A percentile compares a stretch with the other conserved stretches of the same genome.
These are phyloP conservation scores for Alternaria sp. DNA, from an alignment of 2,329 filamentous ascomycete species.

Conservation along the genomic window DNA sequence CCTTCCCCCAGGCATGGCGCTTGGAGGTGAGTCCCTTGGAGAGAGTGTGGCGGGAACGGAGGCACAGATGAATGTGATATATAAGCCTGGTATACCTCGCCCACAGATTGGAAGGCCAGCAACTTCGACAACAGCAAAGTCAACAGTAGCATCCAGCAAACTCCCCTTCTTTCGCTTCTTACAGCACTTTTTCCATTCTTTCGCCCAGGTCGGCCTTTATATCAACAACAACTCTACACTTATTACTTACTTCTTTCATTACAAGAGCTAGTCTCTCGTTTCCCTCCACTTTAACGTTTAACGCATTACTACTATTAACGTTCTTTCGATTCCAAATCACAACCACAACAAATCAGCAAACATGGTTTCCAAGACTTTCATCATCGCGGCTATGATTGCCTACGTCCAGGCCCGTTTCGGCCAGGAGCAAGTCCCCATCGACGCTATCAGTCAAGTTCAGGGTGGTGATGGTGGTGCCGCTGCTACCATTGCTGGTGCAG, in stretches of 20 bases:
- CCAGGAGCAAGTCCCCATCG: constrained; percentile 67
- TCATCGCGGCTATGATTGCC: constrained; percentile 41
- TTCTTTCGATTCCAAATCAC: background rate
- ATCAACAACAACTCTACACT: background rate
- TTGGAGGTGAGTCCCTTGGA: constrained; percentile 4
- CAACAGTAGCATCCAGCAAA: constrained; percentile 31
- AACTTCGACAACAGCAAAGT: constrained; percentile 30
- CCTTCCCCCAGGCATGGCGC: constrained; percentile 22
- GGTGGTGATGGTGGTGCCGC: constrained; percentile 66
- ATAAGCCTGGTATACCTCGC: constrained; percentile 24
- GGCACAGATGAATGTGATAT: constrained; percentile 28
- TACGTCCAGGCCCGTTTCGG: constrained; percentile 60
- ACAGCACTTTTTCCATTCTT: constrained; percentile 29
- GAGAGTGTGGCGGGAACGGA: background rate
- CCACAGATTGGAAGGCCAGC: constrained; percentile 26
- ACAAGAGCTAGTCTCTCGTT: constrained; percentile 46
- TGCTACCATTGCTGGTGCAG: constrained; percentile 67
- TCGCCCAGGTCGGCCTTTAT: constrained; percentile 42
- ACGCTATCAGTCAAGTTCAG: constrained; percentile 60
- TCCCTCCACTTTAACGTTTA: constrained; percentile 2
- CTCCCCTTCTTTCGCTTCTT: constrained; percentile 14
- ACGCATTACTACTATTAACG: constrained; percentile 1
- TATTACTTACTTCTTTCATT: constrained; percentile 16
- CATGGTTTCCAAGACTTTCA: constrained; percentile 44
- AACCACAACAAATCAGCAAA: constrained; percentile 13